phyloP scores from a whole-genome alignment of 2,329 filamentous ascomycete genomes.

The Epichloe gansuensis region DNA sequence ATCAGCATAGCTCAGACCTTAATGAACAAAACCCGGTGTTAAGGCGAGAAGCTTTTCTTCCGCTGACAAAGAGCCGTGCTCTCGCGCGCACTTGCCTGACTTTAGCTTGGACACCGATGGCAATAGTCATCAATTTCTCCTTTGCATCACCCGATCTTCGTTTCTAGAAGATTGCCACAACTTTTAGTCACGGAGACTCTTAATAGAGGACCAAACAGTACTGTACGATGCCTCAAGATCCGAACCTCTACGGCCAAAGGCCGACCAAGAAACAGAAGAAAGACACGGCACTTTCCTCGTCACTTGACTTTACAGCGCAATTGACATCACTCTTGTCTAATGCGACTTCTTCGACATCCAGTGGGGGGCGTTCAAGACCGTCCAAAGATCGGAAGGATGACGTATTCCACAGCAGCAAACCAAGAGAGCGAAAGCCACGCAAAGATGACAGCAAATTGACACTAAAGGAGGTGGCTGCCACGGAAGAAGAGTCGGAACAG shows the following conservation, averaged over 20 bases:
- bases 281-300: slow-evolving; percentile 57
- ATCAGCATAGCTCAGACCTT: neutral
- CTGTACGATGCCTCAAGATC: slow-evolving; percentile 45
- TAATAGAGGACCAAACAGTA: neutral
- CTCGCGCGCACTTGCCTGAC: neutral
- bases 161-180: neutral
- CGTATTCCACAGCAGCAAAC: slow-evolving; percentile 22
- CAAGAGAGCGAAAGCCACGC: slow-evolving; percentile 16
- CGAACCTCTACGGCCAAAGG: slow-evolving; percentile 64
- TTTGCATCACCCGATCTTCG: neutral
- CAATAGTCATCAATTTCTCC: neutral
- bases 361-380: slow-evolving; percentile 32
- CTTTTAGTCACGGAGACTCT: neutral
- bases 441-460: slow-evolving; percentile 40
- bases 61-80: neutral
- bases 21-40: neutral
- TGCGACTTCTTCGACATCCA: slow-evolving; percentile 26
- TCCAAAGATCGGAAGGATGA: slow-evolving; percentile 35
- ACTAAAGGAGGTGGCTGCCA: slow-evolving; percentile 39
- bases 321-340: slow-evolving; percentile 67
- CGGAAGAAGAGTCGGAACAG: slow-evolving; percentile 52
- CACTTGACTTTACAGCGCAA: slow-evolving; percentile 77
- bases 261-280: slow-evolving; percentile 56
- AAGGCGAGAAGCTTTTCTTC: neutral
- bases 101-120: neutral